Conservation (phyloP, 2,329 filamentous ascomycete genomes). For the Monosporascus sp. region DNA sequence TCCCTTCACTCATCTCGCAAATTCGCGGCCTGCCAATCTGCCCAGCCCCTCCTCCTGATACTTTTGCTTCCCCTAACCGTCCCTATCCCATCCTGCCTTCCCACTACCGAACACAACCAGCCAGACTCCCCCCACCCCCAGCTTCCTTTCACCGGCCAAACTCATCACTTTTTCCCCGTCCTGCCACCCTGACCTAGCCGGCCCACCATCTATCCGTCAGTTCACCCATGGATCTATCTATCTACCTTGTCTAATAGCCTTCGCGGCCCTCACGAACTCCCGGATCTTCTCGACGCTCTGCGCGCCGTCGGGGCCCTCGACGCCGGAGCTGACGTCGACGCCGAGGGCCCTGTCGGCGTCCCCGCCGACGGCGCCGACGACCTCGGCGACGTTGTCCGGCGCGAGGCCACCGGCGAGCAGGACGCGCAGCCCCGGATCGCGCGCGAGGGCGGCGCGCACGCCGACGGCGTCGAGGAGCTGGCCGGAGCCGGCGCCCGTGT, state of each 20-base stretch:
- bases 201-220: too few relatives aligned
- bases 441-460: slow-evolving; percentile 60
- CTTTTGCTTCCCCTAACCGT: too few relatives aligned
- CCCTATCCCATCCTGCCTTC: too few relatives aligned
- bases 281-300: slow-evolving; percentile 79
- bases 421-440: slow-evolving; percentile 65
- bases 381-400: slow-evolving; percentile 68
- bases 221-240: not conserved
- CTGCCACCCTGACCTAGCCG: not conserved
- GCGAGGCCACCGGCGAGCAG: slow-evolving; percentile 82
- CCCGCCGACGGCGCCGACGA: slow-evolving; percentile 58
- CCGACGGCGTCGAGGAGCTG: slow-evolving; percentile 66
- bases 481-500: slow-evolving; percentile 78
- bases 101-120: too few relatives aligned
- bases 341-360: slow-evolving; percentile 62
- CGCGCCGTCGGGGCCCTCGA: slow-evolving; percentile 73
- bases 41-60: too few relatives aligned
- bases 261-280: slow-evolving; percentile 72
- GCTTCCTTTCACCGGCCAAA: not conserved
- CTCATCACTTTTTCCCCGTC: not conserved
- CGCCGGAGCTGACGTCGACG: slow-evolving; percentile 91
- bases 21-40: too few relatives aligned
- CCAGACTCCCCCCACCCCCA: not conserved
- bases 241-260: slow-evolving; percentile 51
- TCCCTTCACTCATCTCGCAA: too few relatives aligned